These are phyloP conservation scores for Rauvolfia tetraphylla DNA, from an alignment of 257 asterid genomes.

Conservation along the genomic window DNA sequence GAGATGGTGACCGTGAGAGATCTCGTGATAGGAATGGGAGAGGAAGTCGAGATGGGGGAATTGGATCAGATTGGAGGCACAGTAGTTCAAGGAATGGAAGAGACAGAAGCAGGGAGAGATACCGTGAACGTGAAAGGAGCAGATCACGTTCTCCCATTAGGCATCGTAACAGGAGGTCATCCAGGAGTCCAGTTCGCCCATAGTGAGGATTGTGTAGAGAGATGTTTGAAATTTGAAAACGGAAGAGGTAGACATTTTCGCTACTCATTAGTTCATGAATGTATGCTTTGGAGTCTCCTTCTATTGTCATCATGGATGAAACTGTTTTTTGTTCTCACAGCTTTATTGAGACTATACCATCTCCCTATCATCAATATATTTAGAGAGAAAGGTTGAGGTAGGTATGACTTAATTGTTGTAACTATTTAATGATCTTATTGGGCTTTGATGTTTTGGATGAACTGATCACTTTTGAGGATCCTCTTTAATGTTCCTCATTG, in stretches of 20 bases:
- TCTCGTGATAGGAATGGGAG: slow-evolving; percentile 63
- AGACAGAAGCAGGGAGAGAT: slow-evolving; percentile 75
- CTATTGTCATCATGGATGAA: slow-evolving; percentile 58
- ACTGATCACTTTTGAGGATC: slow-evolving; percentile 16
- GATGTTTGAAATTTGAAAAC: slow-evolving; percentile 50
- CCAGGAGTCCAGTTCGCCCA: slow-evolving; percentile 67
- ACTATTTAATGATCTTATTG: slow-evolving; percentile 21
- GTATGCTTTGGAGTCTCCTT: slow-evolving; percentile 51
- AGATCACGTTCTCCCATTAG: slow-evolving; percentile 80
- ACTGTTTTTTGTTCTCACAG: slow-evolving; percentile 87
- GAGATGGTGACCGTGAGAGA: slow-evolving; percentile 54
- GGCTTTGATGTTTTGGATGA: slow-evolving; percentile 17
- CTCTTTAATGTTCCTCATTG: slow-evolving; percentile 10
- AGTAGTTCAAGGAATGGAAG: slow-evolving; percentile 62
- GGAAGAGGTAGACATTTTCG: slow-evolving; percentile 80
- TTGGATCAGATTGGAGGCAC: slow-evolving; percentile 61
- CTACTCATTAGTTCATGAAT: slow-evolving; percentile 50
- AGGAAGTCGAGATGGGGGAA: slow-evolving; percentile 52
- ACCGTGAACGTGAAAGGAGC: slow-evolving; percentile 63
- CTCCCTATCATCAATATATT: slow-evolving; percentile 71
- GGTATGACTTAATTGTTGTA: slow-evolving; percentile 35
- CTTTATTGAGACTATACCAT: slow-evolving; percentile 62
- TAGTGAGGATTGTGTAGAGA: slow-evolving; percentile 48
- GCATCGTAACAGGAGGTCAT: slow-evolving; percentile 56
- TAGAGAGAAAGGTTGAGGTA: slow-evolving; percentile 81